phyloP scores from a whole-genome alignment of 2,329 filamentous ascomycete genomes.

The Pestalotiopsis sp. region DNA sequence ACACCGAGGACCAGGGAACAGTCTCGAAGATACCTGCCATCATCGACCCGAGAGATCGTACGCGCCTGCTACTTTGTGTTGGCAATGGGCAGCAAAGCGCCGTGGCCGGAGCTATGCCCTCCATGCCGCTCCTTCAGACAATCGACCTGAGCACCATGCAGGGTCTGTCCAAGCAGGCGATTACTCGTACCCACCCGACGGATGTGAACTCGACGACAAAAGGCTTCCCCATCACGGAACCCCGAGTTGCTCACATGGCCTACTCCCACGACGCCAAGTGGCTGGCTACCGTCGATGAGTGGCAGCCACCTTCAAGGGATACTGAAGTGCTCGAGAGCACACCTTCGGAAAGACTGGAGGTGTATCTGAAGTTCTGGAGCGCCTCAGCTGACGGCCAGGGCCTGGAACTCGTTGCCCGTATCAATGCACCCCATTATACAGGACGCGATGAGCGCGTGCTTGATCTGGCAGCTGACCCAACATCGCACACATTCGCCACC shows the following conservation, averaged over 20 bases:
- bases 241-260: constrained; percentile 72
- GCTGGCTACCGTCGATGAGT: constrained; percentile 91
- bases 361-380: constrained; percentile 90
- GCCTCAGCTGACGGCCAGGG: constrained; percentile 46
- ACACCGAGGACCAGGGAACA: constrained; percentile 41
- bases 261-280: constrained; percentile 81
- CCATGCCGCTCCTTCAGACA: constrained; percentile 70
- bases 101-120: constrained; percentile 49
- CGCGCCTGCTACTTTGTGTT: constrained; percentile 68
- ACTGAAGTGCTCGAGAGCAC: constrained; percentile 54
- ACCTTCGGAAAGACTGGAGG: constrained; percentile 60
- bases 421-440: constrained; percentile 78
- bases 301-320: constrained; percentile 74
- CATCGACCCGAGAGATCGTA: constrained; percentile 62
- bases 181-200: constrained; percentile 85
- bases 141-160: constrained; percentile 80
- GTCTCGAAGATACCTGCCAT: constrained; percentile 56
- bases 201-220: constrained; percentile 75
- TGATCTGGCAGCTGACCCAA: constrained; percentile 71
- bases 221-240: constrained; percentile 71
- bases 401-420: constrained; percentile 78
- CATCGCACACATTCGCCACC: constrained; percentile 73
- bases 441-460: constrained; percentile 61
- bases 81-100: constrained; percentile 60
- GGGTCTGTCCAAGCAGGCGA: constrained; percentile 81